phyloP scores from a whole-genome alignment of 1,284 basidiomycete genomes.

The Trichosporon ovoides region DNA sequence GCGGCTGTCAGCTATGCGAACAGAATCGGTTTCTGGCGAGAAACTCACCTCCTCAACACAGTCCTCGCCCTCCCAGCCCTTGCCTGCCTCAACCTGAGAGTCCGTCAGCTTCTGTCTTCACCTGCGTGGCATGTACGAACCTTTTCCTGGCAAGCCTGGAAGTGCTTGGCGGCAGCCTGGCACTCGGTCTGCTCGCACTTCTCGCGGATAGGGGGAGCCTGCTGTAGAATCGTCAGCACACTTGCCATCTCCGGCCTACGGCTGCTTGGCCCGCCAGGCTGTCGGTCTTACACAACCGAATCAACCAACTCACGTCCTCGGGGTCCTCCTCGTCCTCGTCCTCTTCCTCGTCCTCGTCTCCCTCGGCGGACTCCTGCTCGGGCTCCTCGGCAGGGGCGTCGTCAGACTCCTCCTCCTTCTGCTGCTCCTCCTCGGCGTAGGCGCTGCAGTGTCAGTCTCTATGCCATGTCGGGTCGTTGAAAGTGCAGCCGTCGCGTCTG shows the following conservation, averaged over 20 bases:
- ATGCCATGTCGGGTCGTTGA: not conserved
- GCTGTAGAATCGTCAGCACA: not conserved
- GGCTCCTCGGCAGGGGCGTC: conserved; percentile 36
- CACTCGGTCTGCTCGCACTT: conserved; percentile 72
- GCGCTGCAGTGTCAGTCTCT: conserved; percentile 29
- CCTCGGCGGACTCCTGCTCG: conserved; percentile 45
- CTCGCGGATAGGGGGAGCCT: conserved; percentile 62
- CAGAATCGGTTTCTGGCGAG: not conserved
- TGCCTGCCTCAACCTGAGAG: conserved; percentile 54
- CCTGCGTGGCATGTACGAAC: conserved; percentile 45
- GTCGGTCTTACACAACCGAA: not conserved
- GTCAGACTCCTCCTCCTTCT: conserved; percentile 44
- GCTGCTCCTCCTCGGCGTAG: conserved; percentile 47
- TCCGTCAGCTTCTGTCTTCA: not conserved
- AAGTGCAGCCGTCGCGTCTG: not conserved
- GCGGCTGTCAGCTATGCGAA: conserved; percentile 1
- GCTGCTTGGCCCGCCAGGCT: not conserved
- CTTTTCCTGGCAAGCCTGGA: conserved; percentile 84
- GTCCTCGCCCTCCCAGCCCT: conserved; percentile 80
- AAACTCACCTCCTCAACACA: conserved; percentile 75
- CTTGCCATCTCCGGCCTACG: not conserved
- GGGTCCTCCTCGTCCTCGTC: conserved; percentile 58
- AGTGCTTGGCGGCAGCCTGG: conserved; percentile 69
- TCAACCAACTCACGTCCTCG: conserved; percentile 65
- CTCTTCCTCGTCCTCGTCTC: conserved; percentile 45